Base-by-base conservation (phyloP, 768 basidiomycete genomes). In the Flagelloscypha sp. region DNA sequence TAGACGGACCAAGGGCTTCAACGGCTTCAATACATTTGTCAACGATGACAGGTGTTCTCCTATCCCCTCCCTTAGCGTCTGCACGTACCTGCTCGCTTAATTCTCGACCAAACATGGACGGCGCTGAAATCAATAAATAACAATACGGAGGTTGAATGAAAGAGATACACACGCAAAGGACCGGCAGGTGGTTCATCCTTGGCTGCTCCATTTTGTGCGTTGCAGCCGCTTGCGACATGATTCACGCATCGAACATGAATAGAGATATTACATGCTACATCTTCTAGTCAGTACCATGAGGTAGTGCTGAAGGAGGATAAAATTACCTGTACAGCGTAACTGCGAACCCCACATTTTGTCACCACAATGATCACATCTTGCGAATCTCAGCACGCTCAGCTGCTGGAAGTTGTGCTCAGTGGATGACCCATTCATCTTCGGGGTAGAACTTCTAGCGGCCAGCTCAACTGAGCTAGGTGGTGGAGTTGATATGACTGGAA, bases 321-420 rank as follows among this genome's bases (percentile, higher is more conserved):
- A 68, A 88, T 53, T 52, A 90, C 94, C 69, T 45, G 80, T 74
- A 54, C 95, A 99, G 21, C 87, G 81, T 35, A 87, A 68, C 52
- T 93, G 90, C n/a, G 92, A 76, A 6, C 94, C 94, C 92, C 93
- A 99, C 79, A 98, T 79, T 66, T 98, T 99, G 53, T 98, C 95
- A 22, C 80, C 82, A 53, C 95, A 99, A 36, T 93, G 83, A 49
- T 98, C 95, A 53, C 95, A 99, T 27, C 87, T 74, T 19, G 87
- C 81, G 39, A 95, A 85, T 24, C 93, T 76, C 38, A 98, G 64
- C 19, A 92, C 75, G 48, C 80, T 94, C 44, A 87, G 65, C 44
- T 85, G 89, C 51, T 89, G 85, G 69, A 98, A 98, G 42, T 70
- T 72, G 55, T 99, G 95, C 38, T 85, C 80, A 23, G 68, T 45